Percentiles rank a stretch among this genome's conserved stretches.
These are phyloP conservation scores for Annulohypoxylon nitens DNA, from an alignment of 495 filamentous ascomycete species.

Conservation along the genomic window DNA sequence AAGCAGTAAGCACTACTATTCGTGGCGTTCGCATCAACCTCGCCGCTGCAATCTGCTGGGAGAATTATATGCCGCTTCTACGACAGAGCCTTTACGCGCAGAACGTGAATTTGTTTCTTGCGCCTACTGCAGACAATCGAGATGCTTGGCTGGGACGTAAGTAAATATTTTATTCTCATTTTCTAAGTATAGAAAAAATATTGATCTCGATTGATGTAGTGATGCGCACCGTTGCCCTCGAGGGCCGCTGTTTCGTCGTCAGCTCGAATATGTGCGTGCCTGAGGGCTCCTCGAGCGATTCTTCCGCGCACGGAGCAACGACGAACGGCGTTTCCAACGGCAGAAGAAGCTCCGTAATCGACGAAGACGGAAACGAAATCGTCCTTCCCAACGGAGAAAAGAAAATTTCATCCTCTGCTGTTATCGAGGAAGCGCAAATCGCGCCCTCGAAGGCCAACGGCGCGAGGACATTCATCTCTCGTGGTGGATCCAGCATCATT, in stretches of 20 bases:
- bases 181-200: neutral
- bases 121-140: constrained; percentile 88
- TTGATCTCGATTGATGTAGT: constrained; percentile 9
- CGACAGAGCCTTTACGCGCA: constrained; percentile 80
- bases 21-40: constrained; percentile 81
- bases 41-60: constrained; percentile 94
- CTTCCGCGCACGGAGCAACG: constrained; percentile 4
- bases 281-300: neutral
- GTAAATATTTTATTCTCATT: neutral
- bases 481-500: constrained; percentile 87
- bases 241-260: constrained; percentile 89
- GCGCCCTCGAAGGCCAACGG: neutral
- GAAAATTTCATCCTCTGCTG: constrained; percentile 2
- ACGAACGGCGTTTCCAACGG: constrained; percentile 20
- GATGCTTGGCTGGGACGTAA: constrained; percentile 80
- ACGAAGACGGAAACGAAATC: constrained; percentile 64
- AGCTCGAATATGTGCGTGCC: constrained; percentile 86
- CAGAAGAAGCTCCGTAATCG: constrained; percentile 54
- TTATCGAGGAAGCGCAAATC: constrained; percentile 2
- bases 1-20: constrained; percentile 84
- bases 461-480: constrained; percentile 65
- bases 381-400: constrained; percentile 47
- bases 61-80: constrained; percentile 95
- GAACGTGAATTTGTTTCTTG: constrained; percentile 93
- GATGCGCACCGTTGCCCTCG: constrained; percentile 83